Conservation (phyloP, 345 rosid species). For the Eucalyptus tenuipes region DNA sequence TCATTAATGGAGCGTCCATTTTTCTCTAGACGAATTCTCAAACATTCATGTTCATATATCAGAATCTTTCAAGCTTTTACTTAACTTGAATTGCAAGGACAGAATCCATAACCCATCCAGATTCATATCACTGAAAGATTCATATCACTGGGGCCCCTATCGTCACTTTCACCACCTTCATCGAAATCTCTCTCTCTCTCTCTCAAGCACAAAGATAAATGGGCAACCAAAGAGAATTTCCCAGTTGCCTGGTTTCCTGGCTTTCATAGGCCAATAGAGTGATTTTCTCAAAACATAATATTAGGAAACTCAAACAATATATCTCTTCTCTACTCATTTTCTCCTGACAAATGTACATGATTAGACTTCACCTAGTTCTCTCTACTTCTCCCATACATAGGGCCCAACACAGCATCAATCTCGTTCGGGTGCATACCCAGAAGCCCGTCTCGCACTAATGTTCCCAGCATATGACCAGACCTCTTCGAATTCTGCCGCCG, state of each 20-base stretch:
- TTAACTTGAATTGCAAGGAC: no score
- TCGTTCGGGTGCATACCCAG: slow-evolving; percentile 75
- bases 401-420: slow-evolving; percentile 25
- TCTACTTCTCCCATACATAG: not conserved
- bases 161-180: no score
- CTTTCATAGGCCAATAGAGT: not conserved
- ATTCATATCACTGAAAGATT: no score
- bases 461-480: slow-evolving; percentile 72
- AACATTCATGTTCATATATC: no score
- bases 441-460: slow-evolving; percentile 49
- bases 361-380: not conserved
- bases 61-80: no score
- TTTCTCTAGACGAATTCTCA: no score
- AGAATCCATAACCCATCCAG: not conserved
- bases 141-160: no score
- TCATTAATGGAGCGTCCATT: slow-evolving; percentile 10
- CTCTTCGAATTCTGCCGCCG: slow-evolving; percentile 40
- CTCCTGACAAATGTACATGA: not conserved
- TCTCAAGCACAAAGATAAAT: not conserved
- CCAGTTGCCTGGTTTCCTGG: not conserved
- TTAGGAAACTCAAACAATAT: not conserved
- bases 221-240: not conserved
- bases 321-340: not conserved
- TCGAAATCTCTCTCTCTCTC: no score
- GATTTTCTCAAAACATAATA: not conserved